Conservation (phyloP, 768 basidiomycete genomes). For the Filobasidium wieringae region DNA sequence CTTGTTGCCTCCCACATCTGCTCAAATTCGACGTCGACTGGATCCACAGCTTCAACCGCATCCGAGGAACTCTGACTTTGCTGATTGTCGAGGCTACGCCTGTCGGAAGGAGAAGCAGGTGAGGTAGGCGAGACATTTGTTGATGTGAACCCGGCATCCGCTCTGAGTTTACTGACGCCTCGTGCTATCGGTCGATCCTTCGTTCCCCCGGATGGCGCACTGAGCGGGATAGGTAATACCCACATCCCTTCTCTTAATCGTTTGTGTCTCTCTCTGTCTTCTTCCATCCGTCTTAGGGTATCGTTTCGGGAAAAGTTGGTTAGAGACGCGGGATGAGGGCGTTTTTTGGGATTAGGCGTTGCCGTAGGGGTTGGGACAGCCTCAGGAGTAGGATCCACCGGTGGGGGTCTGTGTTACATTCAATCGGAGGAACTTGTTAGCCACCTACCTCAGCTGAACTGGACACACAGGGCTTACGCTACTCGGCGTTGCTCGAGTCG, state of each 20-base stretch:
- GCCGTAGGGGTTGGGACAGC: not conserved
- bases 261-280: constrained; percentile 85
- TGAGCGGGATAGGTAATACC: constrained; percentile 43
- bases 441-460: too few species aligned
- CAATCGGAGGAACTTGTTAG: too few species aligned
- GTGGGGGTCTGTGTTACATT: not conserved
- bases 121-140: constrained; percentile 29
- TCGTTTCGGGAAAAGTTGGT: constrained; percentile 50
- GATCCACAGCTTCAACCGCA: constrained; percentile 5
- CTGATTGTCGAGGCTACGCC: not conserved
- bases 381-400: not conserved
- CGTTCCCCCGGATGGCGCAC: not conserved
- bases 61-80: constrained; percentile 8
- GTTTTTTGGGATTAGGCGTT: constrained; percentile 5
- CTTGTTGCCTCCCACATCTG: constrained; percentile 36
- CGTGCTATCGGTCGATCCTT: not conserved
- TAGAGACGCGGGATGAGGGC: constrained; percentile 5
- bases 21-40: constrained; percentile 42
- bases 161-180: not conserved
- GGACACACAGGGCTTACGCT: constrained; percentile 12
- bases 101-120: constrained; percentile 33
- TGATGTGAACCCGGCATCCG: not conserved
- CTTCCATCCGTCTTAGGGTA: constrained; percentile 74
- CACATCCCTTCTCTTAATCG: constrained; percentile 78
- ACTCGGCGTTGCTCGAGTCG: constrained; percentile 29